phyloP scores from a whole-genome alignment of 139 green algal species.

The Chlorella sp. region DNA sequence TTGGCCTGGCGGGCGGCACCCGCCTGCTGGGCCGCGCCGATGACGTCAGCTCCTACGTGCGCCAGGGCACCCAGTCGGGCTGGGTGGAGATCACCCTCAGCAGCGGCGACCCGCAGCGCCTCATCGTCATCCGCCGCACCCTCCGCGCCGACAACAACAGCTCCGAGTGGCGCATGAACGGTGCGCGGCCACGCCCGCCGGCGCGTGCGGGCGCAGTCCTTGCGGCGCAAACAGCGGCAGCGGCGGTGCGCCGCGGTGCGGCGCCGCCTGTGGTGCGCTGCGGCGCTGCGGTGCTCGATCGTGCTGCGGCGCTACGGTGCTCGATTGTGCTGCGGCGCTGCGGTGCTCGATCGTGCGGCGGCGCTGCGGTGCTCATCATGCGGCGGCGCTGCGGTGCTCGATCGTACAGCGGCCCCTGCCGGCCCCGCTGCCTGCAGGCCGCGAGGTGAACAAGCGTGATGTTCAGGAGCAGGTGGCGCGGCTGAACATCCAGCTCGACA shows the following conservation, averaged over 20 bases:
- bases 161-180: slow-evolving; percentile 68
- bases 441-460: no score
- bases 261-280: background rate
- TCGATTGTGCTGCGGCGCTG: background rate
- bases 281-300: background rate
- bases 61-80: slow-evolving; percentile 53
- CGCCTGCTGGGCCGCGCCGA: slow-evolving; percentile 83
- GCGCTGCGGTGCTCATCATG: background rate
- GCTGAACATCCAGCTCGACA: no score
- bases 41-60: slow-evolving; percentile 79
- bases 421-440: no score
- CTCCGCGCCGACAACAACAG: slow-evolving; percentile 45
- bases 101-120: slow-evolving; percentile 40
- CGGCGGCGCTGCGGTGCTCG: background rate
- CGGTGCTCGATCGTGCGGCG: slow-evolving; percentile 5
- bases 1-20: slow-evolving; percentile 78
- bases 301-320: background rate
- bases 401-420: background rate
- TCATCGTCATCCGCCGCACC: slow-evolving; percentile 37
- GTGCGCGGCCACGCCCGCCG: no score
- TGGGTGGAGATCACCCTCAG: slow-evolving; percentile 77
- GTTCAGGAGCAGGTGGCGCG: no score
- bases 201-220: no score
- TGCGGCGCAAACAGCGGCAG: no score
- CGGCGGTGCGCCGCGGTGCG: no score